Conservation (phyloP, 78 protist genomes). For the Polysphondylium violaceum region DNA sequence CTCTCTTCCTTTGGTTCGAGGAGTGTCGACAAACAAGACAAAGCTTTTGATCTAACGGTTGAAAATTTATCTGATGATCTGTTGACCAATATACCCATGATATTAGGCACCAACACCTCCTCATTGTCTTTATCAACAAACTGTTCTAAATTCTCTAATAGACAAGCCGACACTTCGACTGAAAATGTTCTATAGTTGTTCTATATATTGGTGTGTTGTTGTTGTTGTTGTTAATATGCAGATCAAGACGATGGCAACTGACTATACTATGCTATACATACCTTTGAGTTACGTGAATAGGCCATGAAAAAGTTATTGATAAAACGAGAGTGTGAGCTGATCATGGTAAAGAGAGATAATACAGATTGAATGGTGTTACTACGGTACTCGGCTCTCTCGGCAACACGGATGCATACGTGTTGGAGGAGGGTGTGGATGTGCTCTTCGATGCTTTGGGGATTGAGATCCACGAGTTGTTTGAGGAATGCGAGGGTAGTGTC, state of each 20-base stretch:
- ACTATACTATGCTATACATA: too few relatives aligned
- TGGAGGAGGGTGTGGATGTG: constrained; percentile 23
- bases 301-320: constrained; percentile 27
- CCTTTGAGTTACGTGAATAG: constrained; percentile 36
- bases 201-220: not conserved
- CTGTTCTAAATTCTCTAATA: constrained; percentile 1
- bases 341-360: not conserved
- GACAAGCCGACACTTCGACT: constrained; percentile 50
- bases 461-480: not conserved
- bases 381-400: constrained; percentile 67
- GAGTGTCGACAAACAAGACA: constrained; percentile 35
- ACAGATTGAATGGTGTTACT: constrained; percentile 10
- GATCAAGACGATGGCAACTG: not conserved
- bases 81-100: constrained; percentile 51
- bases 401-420: constrained; percentile 60
- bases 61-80: constrained; percentile 77
- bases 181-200: constrained; percentile 47
- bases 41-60: constrained; percentile 66
- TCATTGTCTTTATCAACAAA: not conserved
- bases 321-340: not conserved
- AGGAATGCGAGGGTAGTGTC: constrained; percentile 9
- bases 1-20: not conserved
- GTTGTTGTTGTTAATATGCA: not conserved
- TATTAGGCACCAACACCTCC: constrained; percentile 6
- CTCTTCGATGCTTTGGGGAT: not conserved